Conservation (phyloP, 495 filamentous ascomycete genomes). For the Margaritispora aquatica region DNA sequence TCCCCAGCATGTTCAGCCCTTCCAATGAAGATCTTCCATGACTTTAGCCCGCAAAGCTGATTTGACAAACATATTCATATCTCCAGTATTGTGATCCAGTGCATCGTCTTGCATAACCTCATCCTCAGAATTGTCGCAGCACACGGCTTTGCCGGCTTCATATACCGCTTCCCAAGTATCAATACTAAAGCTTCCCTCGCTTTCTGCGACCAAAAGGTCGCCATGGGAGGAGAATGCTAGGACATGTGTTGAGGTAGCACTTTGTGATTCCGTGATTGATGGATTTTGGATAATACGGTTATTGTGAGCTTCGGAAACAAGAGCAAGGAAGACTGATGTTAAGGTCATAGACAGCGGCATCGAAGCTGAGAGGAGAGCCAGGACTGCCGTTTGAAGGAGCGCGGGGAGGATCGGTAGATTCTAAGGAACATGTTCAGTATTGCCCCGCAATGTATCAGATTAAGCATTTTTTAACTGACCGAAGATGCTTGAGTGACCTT, state of each 20-base stretch:
- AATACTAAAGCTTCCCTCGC: conserved; percentile 71
- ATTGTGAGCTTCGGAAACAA: conserved; percentile 38
- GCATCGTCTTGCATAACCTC: conserved; percentile 36
- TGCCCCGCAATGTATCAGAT: neutral
- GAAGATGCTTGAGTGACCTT: conserved; percentile 43
- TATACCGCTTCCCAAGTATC: conserved; percentile 70
- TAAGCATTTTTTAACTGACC: conserved; percentile 28
- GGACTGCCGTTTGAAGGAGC: conserved; percentile 63
- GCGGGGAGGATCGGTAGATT: conserved; percentile 68
- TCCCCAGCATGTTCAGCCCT: conserved; percentile 31
- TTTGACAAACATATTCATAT: conserved; percentile 55
- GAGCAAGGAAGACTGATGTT: conserved; percentile 55
- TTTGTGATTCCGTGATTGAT: conserved; percentile 44
- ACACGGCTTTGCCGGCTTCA: conserved; percentile 56
- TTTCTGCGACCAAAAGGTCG: conserved; percentile 72
- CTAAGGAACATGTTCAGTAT: conserved; percentile 34
- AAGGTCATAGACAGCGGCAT: conserved; percentile 68
- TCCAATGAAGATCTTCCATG: conserved; percentile 54
- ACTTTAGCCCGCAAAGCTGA: conserved; percentile 56
- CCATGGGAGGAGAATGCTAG: conserved; percentile 70
- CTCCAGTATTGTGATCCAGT: conserved; percentile 32
- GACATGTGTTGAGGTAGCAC: conserved; percentile 65
- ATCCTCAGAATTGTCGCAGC: conserved; percentile 38
- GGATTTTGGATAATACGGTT: conserved; percentile 46
- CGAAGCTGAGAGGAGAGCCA: conserved; percentile 70